These are phyloP conservation scores for Aspergillus novofumigatus DNA, from an alignment of 2,329 filamentous ascomycete genomes.

Conservation along the genomic window DNA sequence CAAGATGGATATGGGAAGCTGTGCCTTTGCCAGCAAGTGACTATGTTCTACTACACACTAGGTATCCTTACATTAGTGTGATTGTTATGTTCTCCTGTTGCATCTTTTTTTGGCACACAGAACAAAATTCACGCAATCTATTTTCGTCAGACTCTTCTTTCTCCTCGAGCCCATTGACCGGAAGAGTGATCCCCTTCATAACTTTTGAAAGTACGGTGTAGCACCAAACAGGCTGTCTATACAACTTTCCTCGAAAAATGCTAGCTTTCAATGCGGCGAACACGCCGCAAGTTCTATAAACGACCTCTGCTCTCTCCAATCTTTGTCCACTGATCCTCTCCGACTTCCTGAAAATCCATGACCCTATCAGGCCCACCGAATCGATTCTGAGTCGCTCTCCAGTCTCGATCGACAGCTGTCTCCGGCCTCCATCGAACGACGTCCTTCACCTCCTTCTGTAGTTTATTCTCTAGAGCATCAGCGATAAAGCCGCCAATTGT, in stretches of 20 bases:
- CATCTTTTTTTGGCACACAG: not conserved
- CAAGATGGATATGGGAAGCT: slow-evolving; percentile 65
- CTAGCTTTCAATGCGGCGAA: not conserved
- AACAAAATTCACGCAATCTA: not conserved
- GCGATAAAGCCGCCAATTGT: slow-evolving; percentile 48
- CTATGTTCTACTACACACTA: not conserved
- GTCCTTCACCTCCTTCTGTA: slow-evolving; percentile 41
- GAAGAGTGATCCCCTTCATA: not conserved
- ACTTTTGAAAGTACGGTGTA: not conserved
- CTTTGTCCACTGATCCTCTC: slow-evolving; percentile 36
- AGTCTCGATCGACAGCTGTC: slow-evolving; percentile 44
- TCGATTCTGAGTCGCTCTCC: slow-evolving; percentile 47
- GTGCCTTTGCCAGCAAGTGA: slow-evolving; percentile 55
- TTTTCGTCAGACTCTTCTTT: not conserved
- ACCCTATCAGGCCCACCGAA: slow-evolving; percentile 47
- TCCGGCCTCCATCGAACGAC: slow-evolving; percentile 52
- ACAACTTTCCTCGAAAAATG: not conserved
- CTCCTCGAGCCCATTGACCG: not conserved
- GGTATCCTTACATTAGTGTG: not conserved
- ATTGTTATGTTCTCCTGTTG: not conserved
- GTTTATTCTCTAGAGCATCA: slow-evolving; percentile 44
- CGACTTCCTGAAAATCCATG: slow-evolving; percentile 46
- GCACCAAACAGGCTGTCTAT: not conserved
- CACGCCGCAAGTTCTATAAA: not conserved
- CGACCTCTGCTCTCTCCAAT: slow-evolving; percentile 7